Base-by-base conservation (phyloP, 1,284 basidiomycete species). In the Rhodotorula sp. region DNA sequence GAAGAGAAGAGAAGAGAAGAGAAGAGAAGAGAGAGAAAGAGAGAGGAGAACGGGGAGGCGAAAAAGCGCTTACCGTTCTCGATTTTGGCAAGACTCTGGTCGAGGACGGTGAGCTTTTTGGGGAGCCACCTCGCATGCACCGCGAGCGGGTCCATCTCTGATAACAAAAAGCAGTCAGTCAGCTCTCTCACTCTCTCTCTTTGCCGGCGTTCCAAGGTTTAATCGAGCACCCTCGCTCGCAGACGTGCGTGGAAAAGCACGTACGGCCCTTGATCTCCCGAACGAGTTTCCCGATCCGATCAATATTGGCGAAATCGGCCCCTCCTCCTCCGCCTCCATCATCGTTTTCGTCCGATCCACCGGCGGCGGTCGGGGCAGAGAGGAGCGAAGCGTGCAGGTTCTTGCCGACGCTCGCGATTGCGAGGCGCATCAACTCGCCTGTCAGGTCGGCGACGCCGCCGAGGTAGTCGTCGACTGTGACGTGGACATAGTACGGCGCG, bases 361-460 rank as follows among this genome's bases (percentile, higher is more conserved):
- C 91, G 89, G 2, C 90, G 90, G 48, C 6, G 34, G 34, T 8
- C 6, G 34, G 34, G 34, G 31, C 87, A 87, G 14, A 89, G 84
- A 60, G 81, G 81, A 29, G 29, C 29, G 81, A 91, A 87, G 20
- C 87, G 85, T 57, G 88, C 29, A 67, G 54, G 23, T 67, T 62
- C 52, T 67, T 58, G 39, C 65, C 64, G 10, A 72, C 70, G 57
- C 73, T 69, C 23, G 71, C 69, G 60, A 95, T 97, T 6, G 93
- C 93, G 74, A 90, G 91, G 51, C 96, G 87, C 96, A 98, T 98
- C n/a, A 96, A 87, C 82, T 98, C 96, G 57, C 96, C 96, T 0
- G 93, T 97, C 48, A 99, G 84, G 81, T 99, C 96, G 2, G 92
- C 93, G 46, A 97, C 84, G 21, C 96, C 96, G 3, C 98, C 87